Evolutionary conservation across 257 asterid species (phyloP), one percentile per base, ranked within the genome.

Genomic region (Cynanchum wilfordii): DNA sequence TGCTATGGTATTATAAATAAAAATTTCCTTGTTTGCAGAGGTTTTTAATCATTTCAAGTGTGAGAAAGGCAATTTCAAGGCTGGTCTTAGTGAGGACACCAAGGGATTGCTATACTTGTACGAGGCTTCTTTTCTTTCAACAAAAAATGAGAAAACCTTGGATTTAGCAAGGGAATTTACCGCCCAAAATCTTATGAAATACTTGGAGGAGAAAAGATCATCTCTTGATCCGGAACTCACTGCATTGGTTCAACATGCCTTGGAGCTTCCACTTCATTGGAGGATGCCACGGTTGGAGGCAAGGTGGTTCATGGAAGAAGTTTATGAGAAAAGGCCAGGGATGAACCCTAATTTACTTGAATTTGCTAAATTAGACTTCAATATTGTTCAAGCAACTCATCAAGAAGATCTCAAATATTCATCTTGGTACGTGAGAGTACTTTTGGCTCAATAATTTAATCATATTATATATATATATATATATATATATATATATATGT

Each of bases 71-170:
- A 20, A 66, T 20, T 80, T 80, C 11, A 69, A 80, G 51, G 19
- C 22, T 3, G 54, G 57, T 64, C 68, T 72, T 1, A 24, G 55
- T 15, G 68, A 69, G 24, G 84, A 80, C 19, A 73, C 66, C 9
- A 69, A 73, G 73, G 84, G 84, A 63, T 51, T 80, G 66, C 55
- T 76, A 13, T 47, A 69, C 54, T 50, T 84, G 62, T 81, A 81
- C 10, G 77, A 84, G 84, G 88, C 82, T 69, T 84, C 82, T 4
- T 76, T 66, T 50, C 42, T 76, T 42, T 10, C 10, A 24, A 64
- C 22, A 9, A 67, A 75, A 69, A 73, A 57, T 42, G 84, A 84
- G 59, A 68, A 5, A 1, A 79, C 71, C 12, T 51, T 84, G 72
- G 87, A 81, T 29, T 36, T 33, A 19, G 78, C 81, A 20, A 79